These are phyloP conservation scores for Dictyostelium discoideum DNA, from an alignment of 78 protist genomes.

Conservation along the genomic window dicty_2.7 NC_007088.5:3565001-3565500, in stretches of 20 bases:
- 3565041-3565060: background rate
- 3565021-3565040: conserved; percentile 3
- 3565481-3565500: background rate
- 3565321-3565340: background rate
- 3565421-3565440: conserved; percentile 3
- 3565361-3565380: background rate
- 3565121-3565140: too few species aligned
- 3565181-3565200: background rate
- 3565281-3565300: conserved; percentile 8
- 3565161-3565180: too few species aligned
- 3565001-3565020: conserved; percentile 11
- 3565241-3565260: background rate
- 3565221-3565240: background rate
- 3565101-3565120: too few species aligned
- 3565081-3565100: background rate
- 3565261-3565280: background rate
- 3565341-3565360: background rate
- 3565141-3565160: too few species aligned
- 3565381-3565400: background rate
- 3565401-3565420: conserved; percentile 1
- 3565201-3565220: too few species aligned
- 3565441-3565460: conserved; percentile 18
- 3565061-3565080: conserved; percentile 22
- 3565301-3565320: background rate
- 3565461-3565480: background rate